phyloP scores from a whole-genome alignment of 2,329 filamentous ascomycete species.

The Calonectria pseudoreteaudii region DNA sequence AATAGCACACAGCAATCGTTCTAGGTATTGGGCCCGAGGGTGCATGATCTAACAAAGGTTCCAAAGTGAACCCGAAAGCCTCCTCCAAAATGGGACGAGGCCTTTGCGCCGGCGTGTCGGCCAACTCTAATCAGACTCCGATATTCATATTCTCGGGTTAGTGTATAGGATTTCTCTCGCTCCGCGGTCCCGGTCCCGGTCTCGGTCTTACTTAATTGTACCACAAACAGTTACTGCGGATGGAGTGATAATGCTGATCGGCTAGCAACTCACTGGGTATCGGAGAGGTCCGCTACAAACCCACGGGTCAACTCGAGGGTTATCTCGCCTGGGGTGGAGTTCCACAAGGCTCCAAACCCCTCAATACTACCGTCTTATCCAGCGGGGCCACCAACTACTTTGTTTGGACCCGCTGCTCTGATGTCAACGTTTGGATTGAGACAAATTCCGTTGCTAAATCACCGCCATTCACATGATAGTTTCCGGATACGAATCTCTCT shows the following conservation, averaged over 20 bases:
- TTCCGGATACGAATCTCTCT: background rate
- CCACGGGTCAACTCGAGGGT: background rate
- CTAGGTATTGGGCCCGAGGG: background rate
- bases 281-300: background rate
- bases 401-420: background rate
- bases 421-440: background rate
- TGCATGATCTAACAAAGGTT: background rate
- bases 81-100: background rate
- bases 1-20: background rate
- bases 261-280: background rate
- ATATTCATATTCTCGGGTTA: background rate
- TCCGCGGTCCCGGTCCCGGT: background rate
- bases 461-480: background rate
- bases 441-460: background rate
- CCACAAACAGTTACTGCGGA: background rate
- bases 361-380: conserved; percentile 1
- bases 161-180: background rate
- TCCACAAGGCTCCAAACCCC: background rate
- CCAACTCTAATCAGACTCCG: background rate
- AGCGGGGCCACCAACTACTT: background rate
- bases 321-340: background rate
- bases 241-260: background rate
- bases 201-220: background rate
- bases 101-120: background rate
- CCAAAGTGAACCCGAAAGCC: background rate